Conservation (phyloP, 2,329 filamentous ascomycete genomes). For the Dactylellina leptospora region DNA sequence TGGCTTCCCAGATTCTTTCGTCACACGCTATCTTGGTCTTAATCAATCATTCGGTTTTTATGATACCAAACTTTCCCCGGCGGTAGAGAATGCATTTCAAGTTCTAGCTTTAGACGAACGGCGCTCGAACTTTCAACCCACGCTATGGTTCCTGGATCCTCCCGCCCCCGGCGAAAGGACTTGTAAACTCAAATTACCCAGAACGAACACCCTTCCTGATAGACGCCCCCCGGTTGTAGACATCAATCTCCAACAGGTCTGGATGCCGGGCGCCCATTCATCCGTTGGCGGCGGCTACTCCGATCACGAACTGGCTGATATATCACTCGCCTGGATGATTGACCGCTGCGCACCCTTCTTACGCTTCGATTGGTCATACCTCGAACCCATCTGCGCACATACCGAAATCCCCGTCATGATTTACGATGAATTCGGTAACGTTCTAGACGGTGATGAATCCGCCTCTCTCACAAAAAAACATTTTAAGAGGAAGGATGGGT, state of each 20-base stretch:
- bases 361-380: conserved; percentile 59
- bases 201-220: conserved; percentile 41
- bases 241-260: conserved; percentile 43
- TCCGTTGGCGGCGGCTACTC: conserved; percentile 64
- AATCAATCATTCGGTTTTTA: conserved; percentile 49
- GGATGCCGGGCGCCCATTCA: conserved; percentile 59
- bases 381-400: conserved; percentile 55
- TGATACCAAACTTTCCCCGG: conserved; percentile 45
- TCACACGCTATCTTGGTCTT: conserved; percentile 44
- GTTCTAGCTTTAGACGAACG: conserved; percentile 67
- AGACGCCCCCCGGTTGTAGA: conserved; percentile 36
- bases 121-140: conserved; percentile 57
- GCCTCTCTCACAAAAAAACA: conserved; percentile 12
- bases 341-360: conserved; percentile 60
- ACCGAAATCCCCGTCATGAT: conserved; percentile 31
- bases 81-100: conserved; percentile 67
- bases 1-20: conserved; percentile 54
- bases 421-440: conserved; percentile 37
- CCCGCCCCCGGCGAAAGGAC: conserved; percentile 9
- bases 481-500: conserved; percentile 55
- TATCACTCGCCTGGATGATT: conserved; percentile 66
- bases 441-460: conserved; percentile 19
- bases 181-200: conserved; percentile 57
- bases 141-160: conserved; percentile 42
- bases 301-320: conserved; percentile 64